Evolutionary conservation across 148 eudicot genomes (phyloP).

Genomic region (Rheum nobile): DNA sequence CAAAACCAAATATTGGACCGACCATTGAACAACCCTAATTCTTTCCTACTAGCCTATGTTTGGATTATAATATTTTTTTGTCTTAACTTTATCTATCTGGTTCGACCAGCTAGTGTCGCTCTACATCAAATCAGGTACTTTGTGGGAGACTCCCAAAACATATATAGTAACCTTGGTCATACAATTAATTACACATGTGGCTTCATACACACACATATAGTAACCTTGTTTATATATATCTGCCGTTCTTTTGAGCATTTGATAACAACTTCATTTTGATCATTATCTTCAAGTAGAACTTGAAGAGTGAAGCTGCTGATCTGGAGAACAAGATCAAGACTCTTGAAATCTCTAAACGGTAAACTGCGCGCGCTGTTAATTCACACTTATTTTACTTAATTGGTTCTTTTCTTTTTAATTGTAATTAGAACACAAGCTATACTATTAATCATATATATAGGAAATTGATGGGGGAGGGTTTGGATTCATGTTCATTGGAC

Average conservation of each 20-base stretch:
- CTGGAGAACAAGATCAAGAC: constrained; percentile 1
- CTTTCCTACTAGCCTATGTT: no score
- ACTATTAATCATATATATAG: neutral
- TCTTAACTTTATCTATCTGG: no score
- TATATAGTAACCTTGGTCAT: no score
- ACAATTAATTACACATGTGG: no score
- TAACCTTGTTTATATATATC: no score
- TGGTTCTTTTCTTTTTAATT: neutral
- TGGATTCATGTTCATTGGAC: constrained; percentile 4
- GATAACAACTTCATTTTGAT: neutral
- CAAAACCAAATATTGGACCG: no score
- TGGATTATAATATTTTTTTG: no score
- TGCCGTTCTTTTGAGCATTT: neutral
- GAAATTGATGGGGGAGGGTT: constrained; percentile 6
- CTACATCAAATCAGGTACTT: no score
- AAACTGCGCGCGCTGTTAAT: neutral
- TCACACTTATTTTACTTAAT: neutral
- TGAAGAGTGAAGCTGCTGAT: constrained; percentile 3
- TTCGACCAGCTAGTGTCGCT: no score
- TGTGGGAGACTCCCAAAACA: no score
- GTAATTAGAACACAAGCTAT: neutral
- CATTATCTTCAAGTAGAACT: neutral
- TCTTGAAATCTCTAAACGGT: neutral
- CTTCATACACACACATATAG: no score
- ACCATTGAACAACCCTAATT: no score